phyloP scores from a whole-genome alignment of 805 yeast species.

The Candida xiaguanensis region DNA sequence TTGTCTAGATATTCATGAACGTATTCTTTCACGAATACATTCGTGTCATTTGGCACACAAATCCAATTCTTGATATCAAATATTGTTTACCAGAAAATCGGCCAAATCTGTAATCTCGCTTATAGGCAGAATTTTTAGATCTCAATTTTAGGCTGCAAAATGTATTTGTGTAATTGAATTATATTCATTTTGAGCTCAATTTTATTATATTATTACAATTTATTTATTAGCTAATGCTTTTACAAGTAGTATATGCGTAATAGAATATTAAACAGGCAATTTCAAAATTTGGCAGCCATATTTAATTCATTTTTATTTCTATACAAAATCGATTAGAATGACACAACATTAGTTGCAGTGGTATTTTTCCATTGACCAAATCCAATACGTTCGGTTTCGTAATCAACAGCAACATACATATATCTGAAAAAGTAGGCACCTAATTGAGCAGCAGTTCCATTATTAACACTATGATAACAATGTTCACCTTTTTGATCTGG shows the following conservation, averaged over 20 bases:
- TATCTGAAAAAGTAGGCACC: constrained; percentile 4
- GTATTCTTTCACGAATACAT: constrained; percentile 59
- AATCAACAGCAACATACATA: constrained; percentile 5
- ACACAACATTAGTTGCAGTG: constrained; percentile 1
- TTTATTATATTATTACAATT: too few relatives aligned
- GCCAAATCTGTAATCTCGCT: not conserved
- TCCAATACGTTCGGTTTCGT: not conserved
- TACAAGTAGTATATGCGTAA: too few relatives aligned
- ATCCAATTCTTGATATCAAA: constrained; percentile 52
- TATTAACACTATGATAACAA: not conserved
- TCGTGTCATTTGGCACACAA: constrained; percentile 67
- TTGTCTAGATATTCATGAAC: constrained; percentile 43
- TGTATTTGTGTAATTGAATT: too few relatives aligned
- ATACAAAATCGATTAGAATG: not conserved
- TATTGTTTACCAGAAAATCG: not conserved
- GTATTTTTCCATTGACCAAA: constrained; percentile 3
- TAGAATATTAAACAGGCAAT: too few relatives aligned
- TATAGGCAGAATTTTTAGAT: not conserved
- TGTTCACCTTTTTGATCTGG: not conserved
- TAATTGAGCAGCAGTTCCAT: not conserved
- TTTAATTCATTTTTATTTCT: too few relatives aligned
- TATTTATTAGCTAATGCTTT: too few relatives aligned
- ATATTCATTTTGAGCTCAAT: too few relatives aligned
- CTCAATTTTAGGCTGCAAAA: too few relatives aligned
- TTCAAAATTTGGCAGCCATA: too few relatives aligned